Conservation (phyloP, 176 grass and related monocot genomes). For the Guadua angustifolia region DNA sequence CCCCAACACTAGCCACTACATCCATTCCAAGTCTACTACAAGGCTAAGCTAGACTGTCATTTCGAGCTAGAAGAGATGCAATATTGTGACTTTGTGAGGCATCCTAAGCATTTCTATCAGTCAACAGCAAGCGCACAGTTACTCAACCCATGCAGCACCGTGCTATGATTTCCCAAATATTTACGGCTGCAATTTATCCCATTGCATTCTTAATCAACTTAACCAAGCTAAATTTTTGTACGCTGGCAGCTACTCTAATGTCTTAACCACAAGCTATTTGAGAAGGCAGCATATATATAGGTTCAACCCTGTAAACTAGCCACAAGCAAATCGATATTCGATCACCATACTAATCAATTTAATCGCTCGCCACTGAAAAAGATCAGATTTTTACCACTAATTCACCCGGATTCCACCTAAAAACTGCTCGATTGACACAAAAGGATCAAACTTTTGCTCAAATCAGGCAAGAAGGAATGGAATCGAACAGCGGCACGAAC, state of each 20-base stretch:
- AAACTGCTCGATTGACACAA: background rate
- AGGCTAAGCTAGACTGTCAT: background rate
- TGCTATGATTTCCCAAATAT: background rate
- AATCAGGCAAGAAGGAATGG: background rate
- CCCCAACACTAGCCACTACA: background rate
- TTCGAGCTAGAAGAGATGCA: background rate
- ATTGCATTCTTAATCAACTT: background rate
- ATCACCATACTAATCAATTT: background rate
- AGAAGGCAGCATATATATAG: background rate
- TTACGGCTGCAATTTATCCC: background rate
- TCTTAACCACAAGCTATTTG: background rate
- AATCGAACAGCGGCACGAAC: conserved; percentile 30
- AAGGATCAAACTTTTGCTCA: background rate
- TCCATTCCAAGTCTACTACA: background rate
- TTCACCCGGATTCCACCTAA: background rate
- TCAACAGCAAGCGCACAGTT: background rate
- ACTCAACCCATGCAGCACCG: background rate
- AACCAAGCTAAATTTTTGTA: background rate
- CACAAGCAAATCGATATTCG: background rate
- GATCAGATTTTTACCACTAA: background rate
- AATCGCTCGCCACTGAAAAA: background rate
- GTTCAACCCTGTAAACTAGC: background rate
- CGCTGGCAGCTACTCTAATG: background rate
- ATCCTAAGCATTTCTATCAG: background rate
- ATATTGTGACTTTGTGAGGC: background rate